Base-by-base conservation (phyloP, 148 eudicot species). In the Vaccinium myrtillus region DNA sequence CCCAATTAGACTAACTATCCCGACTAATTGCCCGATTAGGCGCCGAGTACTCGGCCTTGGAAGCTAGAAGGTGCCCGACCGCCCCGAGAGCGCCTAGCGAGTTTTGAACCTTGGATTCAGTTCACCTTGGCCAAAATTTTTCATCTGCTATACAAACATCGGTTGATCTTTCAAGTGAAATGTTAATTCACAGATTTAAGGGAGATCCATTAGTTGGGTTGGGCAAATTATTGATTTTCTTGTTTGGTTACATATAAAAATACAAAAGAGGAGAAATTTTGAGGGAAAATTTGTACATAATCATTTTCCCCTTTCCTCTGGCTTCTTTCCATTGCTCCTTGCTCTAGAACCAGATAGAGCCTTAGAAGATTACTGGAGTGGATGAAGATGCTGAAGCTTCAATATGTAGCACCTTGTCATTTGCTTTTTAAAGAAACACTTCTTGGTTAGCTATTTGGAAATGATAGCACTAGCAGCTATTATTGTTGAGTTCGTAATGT, bases 321-420 rank as follows among this genome's bases (percentile, higher is more conserved):
- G 53, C 50, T 75, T 75, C 53, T 46, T 75, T 75, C 6, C 78
- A 75, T 15, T 46, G 48, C 6, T 46, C 15, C 27, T 46, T 39
- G 53, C 77, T 16, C 48, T 30, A 73, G 12, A 73, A 39, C 50
- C 23, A 73, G 18, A 73, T 73, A 39, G 77, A 15, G 21, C 48
- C 50, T 36, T 39, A 73, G 50, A 73, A 73, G 49, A 73, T 30
- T 73, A 18, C 77, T 73, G 77, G 50, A 73, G 46, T 69, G 39
- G 39, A 69, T 1, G 50, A 75, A 43, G 51, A 75, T 75, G 77
- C 48, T 73, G 77, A 73, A 73, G n/a, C 50, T 75, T 75, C 78
- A 46, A 46, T 12, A 21, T 75, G 23, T 19, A 75, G 78, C 50
- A 75, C 46, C 49, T 73, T 32, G 39, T 73, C 49, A 39, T 46